A percentile compares a stretch with the other conserved stretches of the same genome.
Evolutionary conservation across 768 basidiomycete species (phyloP).

Genomic region (Lactarius hengduanensis): DNA sequence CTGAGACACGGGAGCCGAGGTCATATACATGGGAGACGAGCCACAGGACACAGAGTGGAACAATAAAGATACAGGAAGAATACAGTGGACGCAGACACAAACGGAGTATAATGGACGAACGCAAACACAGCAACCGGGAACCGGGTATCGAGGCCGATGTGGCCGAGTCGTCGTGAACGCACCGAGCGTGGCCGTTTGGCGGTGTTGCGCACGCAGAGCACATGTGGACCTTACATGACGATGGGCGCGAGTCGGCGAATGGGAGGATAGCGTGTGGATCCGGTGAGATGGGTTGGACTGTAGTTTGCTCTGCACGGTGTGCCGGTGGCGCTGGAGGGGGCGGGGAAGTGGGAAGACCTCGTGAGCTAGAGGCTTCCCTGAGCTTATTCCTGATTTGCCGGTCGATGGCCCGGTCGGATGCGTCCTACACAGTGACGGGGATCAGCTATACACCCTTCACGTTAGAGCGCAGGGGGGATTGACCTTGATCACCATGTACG

Average conservation of each 20-base stretch:
- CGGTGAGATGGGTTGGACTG: not conserved
- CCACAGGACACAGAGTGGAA: no score
- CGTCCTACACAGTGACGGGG: not conserved
- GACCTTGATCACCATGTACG: slow-evolving; percentile 34
- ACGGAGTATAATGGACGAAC: no score
- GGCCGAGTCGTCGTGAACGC: no score
- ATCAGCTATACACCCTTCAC: not conserved
- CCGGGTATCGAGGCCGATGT: no score
- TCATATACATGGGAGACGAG: no score
- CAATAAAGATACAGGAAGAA: no score
- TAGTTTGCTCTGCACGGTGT: not conserved
- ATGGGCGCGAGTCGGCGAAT: not conserved
- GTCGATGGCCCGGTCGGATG: not conserved
- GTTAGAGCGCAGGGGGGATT: slow-evolving; percentile 16
- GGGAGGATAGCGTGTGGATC: not conserved
- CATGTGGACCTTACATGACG: not conserved
- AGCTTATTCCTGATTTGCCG: not conserved
- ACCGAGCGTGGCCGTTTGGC: no score
- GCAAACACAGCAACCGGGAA: no score
- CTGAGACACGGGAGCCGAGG: no score
- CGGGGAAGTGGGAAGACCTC: not conserved
- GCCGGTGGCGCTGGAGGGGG: not conserved
- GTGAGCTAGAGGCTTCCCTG: not conserved
- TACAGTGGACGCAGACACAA: no score
- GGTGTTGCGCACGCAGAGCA: no score